A percentile compares a stretch with the other conserved stretches of the same genome.
phyloP scores from a whole-genome alignment of 495 filamentous ascomycete species.

The Pseudoneurospora amorphoporcata region DNA sequence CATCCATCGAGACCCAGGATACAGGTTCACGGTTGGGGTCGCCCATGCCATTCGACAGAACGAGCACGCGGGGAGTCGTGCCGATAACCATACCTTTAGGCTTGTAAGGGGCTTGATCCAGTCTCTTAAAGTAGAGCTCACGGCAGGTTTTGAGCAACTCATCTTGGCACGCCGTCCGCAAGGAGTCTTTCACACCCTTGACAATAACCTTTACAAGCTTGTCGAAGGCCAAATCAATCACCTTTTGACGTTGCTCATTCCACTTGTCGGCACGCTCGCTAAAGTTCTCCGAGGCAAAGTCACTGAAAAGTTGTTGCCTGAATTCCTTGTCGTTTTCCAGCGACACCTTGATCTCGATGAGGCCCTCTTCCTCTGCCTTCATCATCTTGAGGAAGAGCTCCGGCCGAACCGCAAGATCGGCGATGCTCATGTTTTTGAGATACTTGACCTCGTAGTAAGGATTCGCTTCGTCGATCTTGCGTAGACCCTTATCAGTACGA shows the following conservation, averaged over 20 bases:
- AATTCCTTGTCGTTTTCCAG: constrained; percentile 67
- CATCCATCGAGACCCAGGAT: constrained; percentile 86
- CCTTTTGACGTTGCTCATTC: constrained; percentile 77
- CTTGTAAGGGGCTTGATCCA: constrained; percentile 94
- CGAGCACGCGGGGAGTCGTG: constrained; percentile 76
- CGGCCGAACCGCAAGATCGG: constrained; percentile 67
- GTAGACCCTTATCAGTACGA: constrained; percentile 88
- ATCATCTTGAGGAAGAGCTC: constrained; percentile 93
- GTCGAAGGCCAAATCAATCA: constrained; percentile 65
- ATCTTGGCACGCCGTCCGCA: constrained; percentile 86
- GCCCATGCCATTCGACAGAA: constrained; percentile 74
- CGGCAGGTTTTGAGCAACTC: constrained; percentile 71
- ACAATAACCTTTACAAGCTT: constrained; percentile 79
- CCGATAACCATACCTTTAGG: constrained; percentile 88
- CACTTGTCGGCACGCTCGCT: constrained; percentile 92
- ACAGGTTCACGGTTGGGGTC: constrained; percentile 65
- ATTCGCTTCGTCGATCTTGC: constrained; percentile 88
- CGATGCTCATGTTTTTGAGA: constrained; percentile 73
- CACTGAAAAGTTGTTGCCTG: constrained; percentile 59
- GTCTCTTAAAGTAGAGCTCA: constrained; percentile 70
- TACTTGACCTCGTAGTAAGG: constrained; percentile 99
- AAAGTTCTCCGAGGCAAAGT: constrained; percentile 86
- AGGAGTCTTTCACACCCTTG: constrained; percentile 84
- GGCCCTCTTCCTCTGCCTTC: constrained; percentile 85
- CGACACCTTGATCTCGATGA: constrained; percentile 72